phyloP scores from a whole-genome alignment of 169 alveolate genomes.

The Plasmodium coatneyi region DNA sequence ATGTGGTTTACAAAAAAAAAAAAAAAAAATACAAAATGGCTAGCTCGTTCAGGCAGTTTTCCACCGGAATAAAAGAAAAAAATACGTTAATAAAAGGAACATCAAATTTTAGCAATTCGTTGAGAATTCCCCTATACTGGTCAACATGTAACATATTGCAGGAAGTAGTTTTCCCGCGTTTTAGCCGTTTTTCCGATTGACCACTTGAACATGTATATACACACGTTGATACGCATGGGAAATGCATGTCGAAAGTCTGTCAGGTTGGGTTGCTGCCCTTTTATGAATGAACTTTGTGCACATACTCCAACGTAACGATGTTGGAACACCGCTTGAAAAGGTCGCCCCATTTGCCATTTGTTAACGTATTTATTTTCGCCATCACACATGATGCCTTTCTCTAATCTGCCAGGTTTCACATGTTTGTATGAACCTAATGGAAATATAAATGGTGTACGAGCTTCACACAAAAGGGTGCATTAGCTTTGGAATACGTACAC shows the following conservation, averaged over 20 bases:
- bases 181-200: neutral
- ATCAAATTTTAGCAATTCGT: neutral
- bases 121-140: neutral
- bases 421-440: neutral
- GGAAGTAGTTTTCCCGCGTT: neutral
- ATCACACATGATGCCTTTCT: neutral
- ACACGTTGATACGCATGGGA: neutral
- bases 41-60: neutral
- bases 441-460: neutral
- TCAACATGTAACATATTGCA: neutral
- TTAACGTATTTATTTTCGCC: neutral
- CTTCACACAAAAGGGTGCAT: neutral
- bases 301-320: neutral
- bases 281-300: neutral
- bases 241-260: neutral
- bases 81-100: neutral
- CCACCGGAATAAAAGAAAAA: neutral
- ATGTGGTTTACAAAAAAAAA: neutral
- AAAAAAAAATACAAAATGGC: neutral
- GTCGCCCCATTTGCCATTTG: neutral
- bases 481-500: neutral
- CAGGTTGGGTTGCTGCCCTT: neutral
- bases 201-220: neutral
- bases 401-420: neutral
- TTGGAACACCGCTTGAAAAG: neutral